Evolutionary conservation across 352 stramenopile species (phyloP), one percentile per base, ranked within the genome.

Genomic region (Globisporangium canariense): DNA sequence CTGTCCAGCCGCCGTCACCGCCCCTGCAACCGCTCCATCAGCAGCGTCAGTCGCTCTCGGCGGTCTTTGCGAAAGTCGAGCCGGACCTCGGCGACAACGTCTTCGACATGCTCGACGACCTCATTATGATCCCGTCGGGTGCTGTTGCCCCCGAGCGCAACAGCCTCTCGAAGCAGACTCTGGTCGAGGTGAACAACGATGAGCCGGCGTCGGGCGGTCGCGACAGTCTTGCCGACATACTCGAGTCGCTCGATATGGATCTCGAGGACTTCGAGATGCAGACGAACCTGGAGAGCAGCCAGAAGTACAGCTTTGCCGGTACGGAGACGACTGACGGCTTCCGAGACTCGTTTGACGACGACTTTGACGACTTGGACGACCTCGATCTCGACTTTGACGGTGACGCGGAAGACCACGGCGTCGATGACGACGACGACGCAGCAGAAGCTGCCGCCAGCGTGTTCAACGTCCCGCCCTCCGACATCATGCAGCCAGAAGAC

Each of bases 51-150:
- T 85, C 76, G 38, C 82, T 91, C 50, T 88, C 83, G 49, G 71
- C 81, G 11, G 83, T 76, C 9, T 77, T 91, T 22, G 64, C 66
- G 38, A 89, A 90, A 63, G 81, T 94, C 47, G 85, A 94, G 69
- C 83, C 85, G 2, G 85, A 94, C 62, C 67, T 92, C 30, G 83
- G 81, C 40, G 85, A 94, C 73, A 94, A 89, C 71, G 81, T 94
- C 34, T 94, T 94, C 65, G 85, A 94, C 67, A 94, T 94, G 85
- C 73, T 94, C 40, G 85, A 94, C 73, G 85, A 94, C 60, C 77
- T 94, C 62, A 91, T 94, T 66, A 89, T 91, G 79, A 90, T 94
- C 65, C 78, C 80, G 47, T 83, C 76, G 1, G 71, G 79, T 0
- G 73, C 73, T 0, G 75, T 84, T 16, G 66, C 80, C 7, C 67